Evolutionary conservation across 345 rosid species (phyloP).

Genomic region (Eucalyptus leucophloia): DNA sequence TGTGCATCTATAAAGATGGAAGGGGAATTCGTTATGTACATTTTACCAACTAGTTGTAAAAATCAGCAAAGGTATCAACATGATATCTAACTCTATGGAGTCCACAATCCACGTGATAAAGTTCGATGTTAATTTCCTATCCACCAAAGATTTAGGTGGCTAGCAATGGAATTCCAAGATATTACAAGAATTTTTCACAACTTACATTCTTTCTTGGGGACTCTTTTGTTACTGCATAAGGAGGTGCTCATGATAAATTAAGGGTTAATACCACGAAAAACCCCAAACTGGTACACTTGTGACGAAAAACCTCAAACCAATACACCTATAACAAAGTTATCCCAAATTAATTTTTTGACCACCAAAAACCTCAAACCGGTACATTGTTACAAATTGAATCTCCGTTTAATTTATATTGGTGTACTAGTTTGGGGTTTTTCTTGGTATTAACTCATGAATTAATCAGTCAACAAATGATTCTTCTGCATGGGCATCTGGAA

Average conservation of each 20-base stretch:
- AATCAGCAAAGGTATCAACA: not conserved
- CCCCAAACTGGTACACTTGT: no score
- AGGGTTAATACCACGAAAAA: no score
- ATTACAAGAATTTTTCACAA: not conserved
- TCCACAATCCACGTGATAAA: not conserved
- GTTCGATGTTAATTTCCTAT: not conserved
- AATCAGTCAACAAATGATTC: not conserved
- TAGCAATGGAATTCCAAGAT: not conserved
- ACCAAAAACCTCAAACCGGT: no score
- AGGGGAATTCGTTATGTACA: not conserved
- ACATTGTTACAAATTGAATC: no score
- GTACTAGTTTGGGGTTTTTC: no score
- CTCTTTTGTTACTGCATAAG: not conserved
- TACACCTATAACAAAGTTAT: no score
- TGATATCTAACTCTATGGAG: not conserved
- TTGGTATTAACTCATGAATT: not conserved
- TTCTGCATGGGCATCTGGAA: not conserved
- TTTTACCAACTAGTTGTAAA: not conserved
- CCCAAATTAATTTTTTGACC: no score
- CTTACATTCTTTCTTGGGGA: not conserved
- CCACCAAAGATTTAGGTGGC: not conserved
- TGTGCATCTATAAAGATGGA: not conserved
- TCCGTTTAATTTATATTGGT: no score
- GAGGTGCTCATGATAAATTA: not conserved
- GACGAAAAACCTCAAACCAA: no score